Conservation (phyloP, 2,329 filamentous ascomycete genomes). For the Aspergillus aculeatinus region DNA sequence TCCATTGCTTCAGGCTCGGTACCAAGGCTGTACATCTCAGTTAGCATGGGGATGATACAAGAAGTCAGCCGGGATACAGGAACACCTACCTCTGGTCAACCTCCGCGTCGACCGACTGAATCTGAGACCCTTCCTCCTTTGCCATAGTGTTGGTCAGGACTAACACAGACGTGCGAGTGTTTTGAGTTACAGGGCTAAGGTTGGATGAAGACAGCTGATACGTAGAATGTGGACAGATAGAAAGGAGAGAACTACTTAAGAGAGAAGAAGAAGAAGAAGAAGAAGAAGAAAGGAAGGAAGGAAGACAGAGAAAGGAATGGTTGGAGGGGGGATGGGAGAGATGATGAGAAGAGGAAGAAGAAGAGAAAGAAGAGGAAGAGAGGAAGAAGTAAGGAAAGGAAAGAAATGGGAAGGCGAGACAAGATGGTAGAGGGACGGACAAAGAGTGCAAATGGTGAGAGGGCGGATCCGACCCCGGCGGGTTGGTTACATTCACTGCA, state of each 20-base stretch:
- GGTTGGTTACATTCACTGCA: neutral
- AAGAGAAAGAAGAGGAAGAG: slow-evolving; percentile 1
- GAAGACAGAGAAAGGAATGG: neutral
- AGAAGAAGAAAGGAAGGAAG: slow-evolving; percentile 9
- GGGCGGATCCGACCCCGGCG: neutral
- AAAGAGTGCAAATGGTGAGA: neutral
- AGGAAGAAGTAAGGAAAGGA: neutral
- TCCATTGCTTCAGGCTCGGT: slow-evolving; percentile 20
- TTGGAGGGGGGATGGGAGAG: neutral
- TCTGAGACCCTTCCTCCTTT: slow-evolving; percentile 10
- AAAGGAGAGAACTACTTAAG: neutral
- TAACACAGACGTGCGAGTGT: neutral
- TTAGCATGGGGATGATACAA: neutral
- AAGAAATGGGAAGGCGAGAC: neutral
- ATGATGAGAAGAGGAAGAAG: slow-evolving; percentile 3
- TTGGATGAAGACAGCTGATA: neutral
- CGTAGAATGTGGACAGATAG: neutral
- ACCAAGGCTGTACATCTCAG: slow-evolving; percentile 7
- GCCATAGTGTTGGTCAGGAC: slow-evolving; percentile 16
- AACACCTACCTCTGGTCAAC: slow-evolving; percentile 17
- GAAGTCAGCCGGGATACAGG: neutral
- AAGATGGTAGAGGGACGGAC: neutral
- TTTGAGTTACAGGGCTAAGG: neutral
- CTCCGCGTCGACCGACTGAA: slow-evolving; percentile 4
- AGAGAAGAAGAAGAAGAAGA: slow-evolving; percentile 5